phyloP scores from a whole-genome alignment of 129 eudicot species.

The Escallonia rubra region DNA sequence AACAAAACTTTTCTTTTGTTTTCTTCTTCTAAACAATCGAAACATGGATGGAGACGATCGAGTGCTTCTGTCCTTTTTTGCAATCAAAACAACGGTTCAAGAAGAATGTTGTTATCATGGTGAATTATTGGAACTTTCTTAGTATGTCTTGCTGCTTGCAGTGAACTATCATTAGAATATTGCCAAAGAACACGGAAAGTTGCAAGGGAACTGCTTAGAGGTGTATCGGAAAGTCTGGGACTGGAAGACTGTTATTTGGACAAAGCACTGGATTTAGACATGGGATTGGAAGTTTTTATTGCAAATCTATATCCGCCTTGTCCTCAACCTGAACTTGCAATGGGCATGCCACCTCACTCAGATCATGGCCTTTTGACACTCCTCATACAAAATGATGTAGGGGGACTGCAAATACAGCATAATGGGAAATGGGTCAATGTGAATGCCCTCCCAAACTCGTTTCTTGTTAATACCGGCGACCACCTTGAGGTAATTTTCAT shows the following conservation, averaged over 20 bases:
- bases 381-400: slow-evolving; percentile 37
- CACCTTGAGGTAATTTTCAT: slow-evolving; percentile 49
- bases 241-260: slow-evolving; percentile 33
- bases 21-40: too few relatives aligned
- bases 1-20: too few relatives aligned
- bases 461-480: slow-evolving; percentile 50
- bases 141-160: slow-evolving; percentile 10
- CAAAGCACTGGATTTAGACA: slow-evolving; percentile 28
- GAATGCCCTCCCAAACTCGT: slow-evolving; percentile 40
- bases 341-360: slow-evolving; percentile 67
- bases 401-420: slow-evolving; percentile 47
- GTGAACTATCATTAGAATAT: slow-evolving; percentile 47
- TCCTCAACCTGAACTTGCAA: slow-evolving; percentile 56
- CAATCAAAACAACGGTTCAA: too few relatives aligned
- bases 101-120: too few relatives aligned
- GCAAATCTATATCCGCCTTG: slow-evolving; percentile 52
- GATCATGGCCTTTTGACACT: slow-evolving; percentile 57
- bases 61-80: too few relatives aligned
- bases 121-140: too few relatives aligned
- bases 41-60: too few relatives aligned
- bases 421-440: slow-evolving; percentile 48
- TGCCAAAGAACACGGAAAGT: slow-evolving; percentile 30
- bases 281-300: slow-evolving; percentile 28
- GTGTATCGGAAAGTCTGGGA: slow-evolving; percentile 44
- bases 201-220: slow-evolving; percentile 28